phyloP scores from a whole-genome alignment of 2,329 filamentous ascomycete genomes.

The Aspergillus sp. region DNA sequence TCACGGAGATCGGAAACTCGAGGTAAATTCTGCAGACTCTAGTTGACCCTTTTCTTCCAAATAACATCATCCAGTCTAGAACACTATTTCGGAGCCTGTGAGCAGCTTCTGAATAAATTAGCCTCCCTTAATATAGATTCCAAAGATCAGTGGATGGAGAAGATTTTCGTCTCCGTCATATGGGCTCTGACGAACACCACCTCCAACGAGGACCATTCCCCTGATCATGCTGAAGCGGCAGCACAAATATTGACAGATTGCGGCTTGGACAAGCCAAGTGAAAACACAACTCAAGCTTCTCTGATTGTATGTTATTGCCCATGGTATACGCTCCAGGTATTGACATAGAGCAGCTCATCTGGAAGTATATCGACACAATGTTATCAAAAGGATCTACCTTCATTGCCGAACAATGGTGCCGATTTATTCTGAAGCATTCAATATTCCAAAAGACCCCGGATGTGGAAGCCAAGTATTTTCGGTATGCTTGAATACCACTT shows the following conservation, averaged over 20 bases:
- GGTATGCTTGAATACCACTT: slow-evolving; percentile 45
- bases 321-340: background rate
- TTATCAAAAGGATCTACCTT: slow-evolving; percentile 55
- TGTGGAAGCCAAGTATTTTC: slow-evolving; percentile 68
- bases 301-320: slow-evolving; percentile 36
- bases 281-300: slow-evolving; percentile 57
- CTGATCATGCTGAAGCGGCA: slow-evolving; percentile 29
- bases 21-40: slow-evolving; percentile 34
- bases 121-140: slow-evolving; percentile 48
- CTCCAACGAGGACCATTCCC: slow-evolving; percentile 25
- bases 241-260: slow-evolving; percentile 42
- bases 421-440: slow-evolving; percentile 60
- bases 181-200: slow-evolving; percentile 59
- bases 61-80: slow-evolving; percentile 29
- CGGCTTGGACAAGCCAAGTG: slow-evolving; percentile 51
- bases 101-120: slow-evolving; percentile 65
- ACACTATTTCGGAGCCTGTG: slow-evolving; percentile 52
- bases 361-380: slow-evolving; percentile 70
- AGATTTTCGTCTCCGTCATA: slow-evolving; percentile 64
- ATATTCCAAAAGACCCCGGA: slow-evolving; percentile 65
- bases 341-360: slow-evolving; percentile 62
- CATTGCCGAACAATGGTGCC: slow-evolving; percentile 69
- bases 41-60: background rate
- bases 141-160: slow-evolving; percentile 65
- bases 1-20: slow-evolving; percentile 62